phyloP scores from a whole-genome alignment of 139 green algal species.

The Pleodorina starrii region DNA sequence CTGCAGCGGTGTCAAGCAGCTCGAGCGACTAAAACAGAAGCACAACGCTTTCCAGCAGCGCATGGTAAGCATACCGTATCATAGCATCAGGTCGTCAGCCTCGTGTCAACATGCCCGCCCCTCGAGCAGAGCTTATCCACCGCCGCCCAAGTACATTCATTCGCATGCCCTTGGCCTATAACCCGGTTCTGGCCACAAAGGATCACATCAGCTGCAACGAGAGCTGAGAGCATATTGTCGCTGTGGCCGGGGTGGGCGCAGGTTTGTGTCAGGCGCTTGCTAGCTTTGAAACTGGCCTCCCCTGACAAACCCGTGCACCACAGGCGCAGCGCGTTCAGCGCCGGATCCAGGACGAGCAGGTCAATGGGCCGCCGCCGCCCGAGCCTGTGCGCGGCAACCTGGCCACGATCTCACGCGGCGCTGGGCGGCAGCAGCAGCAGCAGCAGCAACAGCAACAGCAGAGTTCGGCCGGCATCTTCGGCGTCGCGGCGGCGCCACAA shows the following conservation, averaged over 20 bases:
- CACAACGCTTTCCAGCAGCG: conserved; percentile 86
- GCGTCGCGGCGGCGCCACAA: neutral
- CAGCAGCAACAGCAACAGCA: conserved; percentile 21
- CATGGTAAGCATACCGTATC: conserved; percentile 89
- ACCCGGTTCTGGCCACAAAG: too few relatives aligned
- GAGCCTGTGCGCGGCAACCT: conserved; percentile 56
- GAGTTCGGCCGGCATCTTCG: neutral
- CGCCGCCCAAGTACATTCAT: too few relatives aligned
- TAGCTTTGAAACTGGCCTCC: too few relatives aligned
- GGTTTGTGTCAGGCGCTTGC: too few relatives aligned
- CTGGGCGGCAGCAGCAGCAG: neutral
- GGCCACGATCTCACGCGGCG: neutral
- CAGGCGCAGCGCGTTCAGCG: conserved; percentile 83
- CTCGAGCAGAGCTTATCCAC: too few relatives aligned
- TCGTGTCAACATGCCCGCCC: too few relatives aligned
- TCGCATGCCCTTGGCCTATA: too few relatives aligned
- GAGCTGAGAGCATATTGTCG: too few relatives aligned
- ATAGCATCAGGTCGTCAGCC: too few relatives aligned
- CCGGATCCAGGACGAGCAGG: conserved; percentile 68
- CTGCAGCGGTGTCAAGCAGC: conserved; percentile 74
- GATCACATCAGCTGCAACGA: too few relatives aligned
- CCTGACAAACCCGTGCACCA: too few relatives aligned
- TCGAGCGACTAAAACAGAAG: conserved; percentile 84
- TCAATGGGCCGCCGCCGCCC: conserved; percentile 23
- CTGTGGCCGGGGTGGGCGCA: too few relatives aligned